Base-by-base conservation (phyloP, 192 early-diverging fungal genomes). In the Pilaira anomala region DNA sequence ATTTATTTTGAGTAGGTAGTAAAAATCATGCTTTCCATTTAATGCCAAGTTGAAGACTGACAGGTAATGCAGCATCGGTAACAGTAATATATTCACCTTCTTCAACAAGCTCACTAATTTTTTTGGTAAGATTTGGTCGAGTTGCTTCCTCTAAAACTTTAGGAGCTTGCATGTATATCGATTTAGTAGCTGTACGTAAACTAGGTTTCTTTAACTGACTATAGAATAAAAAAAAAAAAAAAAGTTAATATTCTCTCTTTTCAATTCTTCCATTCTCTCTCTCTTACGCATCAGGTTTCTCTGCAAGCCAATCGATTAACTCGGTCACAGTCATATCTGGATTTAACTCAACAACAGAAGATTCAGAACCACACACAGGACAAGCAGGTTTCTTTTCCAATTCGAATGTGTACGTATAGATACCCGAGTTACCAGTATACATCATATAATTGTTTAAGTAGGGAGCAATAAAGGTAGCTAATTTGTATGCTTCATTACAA, bases 361-460 rank as follows among this genome's bases (percentile, higher is more conserved):
- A 54, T 29, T 78, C 81, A 12, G 78, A 80, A 11, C 94, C 93
- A 72, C 97, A 98, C 13, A 98, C 95, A 39, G 94, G 88, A 69
- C 97, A 98, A 22, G 94, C 87, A 0, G 88, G 82, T 58, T 91
- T 89, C 63, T 86, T 86, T 64, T 90, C 83, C 59, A 90, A 85
- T 42, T 87, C 78, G 73, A 96, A 97, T 0, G 93, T 91, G 66
- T 91, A 88, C 7, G 93, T 93, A 72, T 97, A 95, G 30, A 97
- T 77, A 22, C 93, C 91, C 39, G 85, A 85, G 67, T 95, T 91
- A 45, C 97, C 97, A 2, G 86, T 88, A 75, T 96, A 98, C 87
- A 96, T 91, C 91, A 98, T 90, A 71, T 96, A 98, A 73, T 98
- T 97, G 78, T 95, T 82, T 62, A 98, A 80, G 49, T 79, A 83